Percentiles rank a stretch among this genome's conserved stretches.
Conservation (phyloP, 192 early-diverging fungal species). For the Coemansia sp. region DNA sequence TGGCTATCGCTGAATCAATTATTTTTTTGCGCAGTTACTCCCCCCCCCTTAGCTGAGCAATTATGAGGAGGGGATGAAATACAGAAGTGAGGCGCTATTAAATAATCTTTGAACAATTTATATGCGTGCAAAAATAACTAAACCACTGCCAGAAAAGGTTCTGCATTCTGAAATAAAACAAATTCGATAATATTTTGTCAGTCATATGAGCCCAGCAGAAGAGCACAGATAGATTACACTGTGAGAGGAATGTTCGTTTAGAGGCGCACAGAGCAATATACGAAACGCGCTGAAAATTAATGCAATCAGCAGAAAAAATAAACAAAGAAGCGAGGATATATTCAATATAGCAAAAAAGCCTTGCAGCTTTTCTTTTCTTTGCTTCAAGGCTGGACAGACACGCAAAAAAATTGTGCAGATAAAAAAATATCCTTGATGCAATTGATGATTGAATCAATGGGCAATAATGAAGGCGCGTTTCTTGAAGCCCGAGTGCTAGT, state of each 20-base stretch:
- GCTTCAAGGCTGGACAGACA: too few relatives aligned
- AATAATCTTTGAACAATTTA: slow-evolving; percentile 4
- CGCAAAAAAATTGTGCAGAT: too few relatives aligned
- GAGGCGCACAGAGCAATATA: neutral
- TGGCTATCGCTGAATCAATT: too few relatives aligned
- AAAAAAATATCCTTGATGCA: too few relatives aligned
- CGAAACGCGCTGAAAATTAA: neutral
- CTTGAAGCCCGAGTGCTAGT: too few relatives aligned
- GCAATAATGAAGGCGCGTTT: too few relatives aligned
- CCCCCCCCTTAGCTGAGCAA: neutral
- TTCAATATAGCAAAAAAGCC: neutral
- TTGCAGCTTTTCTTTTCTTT: too few relatives aligned
- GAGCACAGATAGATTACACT: neutral
- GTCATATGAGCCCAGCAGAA: neutral
- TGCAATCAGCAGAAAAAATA: slow-evolving; percentile 2
- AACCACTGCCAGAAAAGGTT: neutral
- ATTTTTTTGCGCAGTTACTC: neutral
- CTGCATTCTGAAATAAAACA: neutral
- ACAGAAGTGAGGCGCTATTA: slow-evolving; percentile 8
- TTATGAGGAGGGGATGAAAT: neutral
- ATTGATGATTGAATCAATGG: too few relatives aligned
- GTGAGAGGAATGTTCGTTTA: neutral
- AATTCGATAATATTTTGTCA: neutral
- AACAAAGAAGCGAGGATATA: neutral
- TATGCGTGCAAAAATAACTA: neutral